Percentiles rank a stretch among this genome's conserved stretches.
Evolutionary conservation across 2,329 filamentous ascomycete species (phyloP).

Genomic region (Aureobasidium lini): DNA sequence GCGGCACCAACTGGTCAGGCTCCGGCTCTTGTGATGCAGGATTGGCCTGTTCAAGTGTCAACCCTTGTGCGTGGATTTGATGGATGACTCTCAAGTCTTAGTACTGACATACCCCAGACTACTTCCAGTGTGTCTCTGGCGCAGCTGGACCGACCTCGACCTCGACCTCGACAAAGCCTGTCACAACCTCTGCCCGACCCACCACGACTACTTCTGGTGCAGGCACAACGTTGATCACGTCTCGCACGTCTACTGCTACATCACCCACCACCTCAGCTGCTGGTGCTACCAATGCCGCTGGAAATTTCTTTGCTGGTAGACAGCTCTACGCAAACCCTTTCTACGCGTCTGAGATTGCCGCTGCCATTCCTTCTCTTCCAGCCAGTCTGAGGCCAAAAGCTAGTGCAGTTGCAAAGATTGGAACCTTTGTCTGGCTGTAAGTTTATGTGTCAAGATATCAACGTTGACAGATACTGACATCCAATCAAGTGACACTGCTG

Average conservation of each 20-base stretch:
- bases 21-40: slow-evolving; percentile 19
- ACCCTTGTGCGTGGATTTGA: slow-evolving; percentile 17
- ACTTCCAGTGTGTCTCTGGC: slow-evolving; percentile 22
- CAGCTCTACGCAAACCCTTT: slow-evolving; percentile 46
- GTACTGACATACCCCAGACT: slow-evolving; percentile 16
- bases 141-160: slow-evolving; percentile 20
- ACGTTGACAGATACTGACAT: not conserved
- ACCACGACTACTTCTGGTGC: slow-evolving; percentile 8
- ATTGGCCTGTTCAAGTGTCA: slow-evolving; percentile 16
- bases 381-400: slow-evolving; percentile 23
- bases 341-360: slow-evolving; percentile 31
- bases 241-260: slow-evolving; percentile 10
- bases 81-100: not conserved
- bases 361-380: slow-evolving; percentile 1
- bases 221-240: not conserved
- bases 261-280: slow-evolving; percentile 14
- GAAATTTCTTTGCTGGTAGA: slow-evolving; percentile 46
- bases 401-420: slow-evolving; percentile 6
- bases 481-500: slow-evolving; percentile 33
- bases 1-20: slow-evolving; percentile 16
- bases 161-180: slow-evolving; percentile 20
- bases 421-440: slow-evolving; percentile 9
- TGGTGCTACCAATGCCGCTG: slow-evolving; percentile 30
- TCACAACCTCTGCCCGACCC: slow-evolving; percentile 14
- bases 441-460: not conserved